Base-by-base conservation (phyloP, 228 moss, liverwort and hornwort genomes). In the Sphagnum magellanicum region DNA sequence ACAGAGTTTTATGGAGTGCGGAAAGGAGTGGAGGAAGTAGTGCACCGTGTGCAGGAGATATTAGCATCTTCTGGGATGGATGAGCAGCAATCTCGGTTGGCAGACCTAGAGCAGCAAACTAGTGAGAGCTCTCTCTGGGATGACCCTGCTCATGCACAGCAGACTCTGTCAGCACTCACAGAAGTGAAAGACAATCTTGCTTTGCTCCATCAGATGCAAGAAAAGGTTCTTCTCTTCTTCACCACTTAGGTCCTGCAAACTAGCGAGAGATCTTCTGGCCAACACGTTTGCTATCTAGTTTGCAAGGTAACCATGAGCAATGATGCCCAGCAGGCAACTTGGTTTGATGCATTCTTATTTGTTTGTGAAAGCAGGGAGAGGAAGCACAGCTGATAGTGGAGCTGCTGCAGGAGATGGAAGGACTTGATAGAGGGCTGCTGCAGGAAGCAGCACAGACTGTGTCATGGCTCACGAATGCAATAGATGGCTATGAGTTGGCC, bases 401-500 rank as follows among this genome's bases (percentile, higher is more conserved):
- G 62, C 75, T 98, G 51, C 75, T 94, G 74, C 87, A 84, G 68
- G 98, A 92, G 73, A 74, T 73, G 81, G 92, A 89, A 63, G 82
- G 79, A 47, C 87, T 78, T 58, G 98, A 98, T 74, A 74, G 79
- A 49, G 90, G 80, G 47, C 72, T 98, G 73, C 78, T 98, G 67
- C 77, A 85, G 79, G 98, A 98, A 81, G 90, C 94, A 6, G 77
- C 73, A 63, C 75, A 89, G 64, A 93, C 74, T 50, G 92, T 92
- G 49, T 66, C 72, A 47, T 94, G 94, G 92, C 78, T 98, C 69
- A 69, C 82, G 49, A 83, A 61, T 76, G 86, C 89, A 3, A 57
- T 93, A 66, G 89, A 94, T 59, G 88, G 84, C 51, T 98, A 92
- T 76, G 98, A 98, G 75, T 88, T 92, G 68, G 94, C 89, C 49